A percentile compares a stretch with the other conserved stretches of the same genome.
Evolutionary conservation across 768 basidiomycete species (phyloP).

Genomic region (Dioszegia hungarica): DNA sequence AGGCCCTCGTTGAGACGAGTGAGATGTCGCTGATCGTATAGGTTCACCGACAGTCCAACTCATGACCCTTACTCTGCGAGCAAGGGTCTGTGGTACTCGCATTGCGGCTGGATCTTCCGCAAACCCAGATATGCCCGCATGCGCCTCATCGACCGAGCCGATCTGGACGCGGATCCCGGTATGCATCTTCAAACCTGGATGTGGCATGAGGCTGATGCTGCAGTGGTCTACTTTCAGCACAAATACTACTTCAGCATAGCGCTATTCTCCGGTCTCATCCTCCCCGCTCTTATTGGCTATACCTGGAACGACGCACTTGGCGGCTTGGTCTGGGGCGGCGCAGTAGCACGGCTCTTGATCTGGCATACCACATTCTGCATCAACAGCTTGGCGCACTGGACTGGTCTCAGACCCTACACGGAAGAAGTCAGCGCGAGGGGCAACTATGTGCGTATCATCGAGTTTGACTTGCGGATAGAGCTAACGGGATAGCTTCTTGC

Average conservation of each 20-base stretch:
- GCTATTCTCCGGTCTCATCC: conserved; percentile 57
- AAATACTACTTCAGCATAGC: conserved; percentile 64
- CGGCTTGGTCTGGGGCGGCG: conserved; percentile 66
- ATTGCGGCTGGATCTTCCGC: conserved; percentile 82
- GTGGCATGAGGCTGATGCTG: not conserved
- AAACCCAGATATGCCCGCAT: conserved; percentile 65
- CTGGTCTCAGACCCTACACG: conserved; percentile 72
- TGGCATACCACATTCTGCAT: conserved; percentile 50
- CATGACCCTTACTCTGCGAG: conserved; percentile 69
- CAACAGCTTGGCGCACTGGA: conserved; percentile 65
- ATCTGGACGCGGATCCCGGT: conserved; percentile 68
- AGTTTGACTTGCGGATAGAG: too few species aligned
- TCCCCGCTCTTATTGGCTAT: conserved; percentile 56
- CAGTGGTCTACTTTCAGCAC: conserved; percentile 69
- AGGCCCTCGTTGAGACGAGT: too few species aligned
- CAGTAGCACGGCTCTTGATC: conserved; percentile 62
- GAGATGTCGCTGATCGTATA: conserved; percentile 5
- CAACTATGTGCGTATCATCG: conserved; percentile 56
- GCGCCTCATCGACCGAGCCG: conserved; percentile 61
- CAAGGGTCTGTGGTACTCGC: conserved; percentile 66
- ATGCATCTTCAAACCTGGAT: conserved; percentile 18
- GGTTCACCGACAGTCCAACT: conserved; percentile 59
- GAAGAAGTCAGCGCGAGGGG: conserved; percentile 74
- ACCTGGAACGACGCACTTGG: conserved; percentile 58
- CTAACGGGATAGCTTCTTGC: conserved; percentile 57